A percentile compares a stretch with the other conserved stretches of the same genome.
Evolutionary conservation across 306 rosid genomes (phyloP).

Genomic region (Castanea sativa): DNA sequence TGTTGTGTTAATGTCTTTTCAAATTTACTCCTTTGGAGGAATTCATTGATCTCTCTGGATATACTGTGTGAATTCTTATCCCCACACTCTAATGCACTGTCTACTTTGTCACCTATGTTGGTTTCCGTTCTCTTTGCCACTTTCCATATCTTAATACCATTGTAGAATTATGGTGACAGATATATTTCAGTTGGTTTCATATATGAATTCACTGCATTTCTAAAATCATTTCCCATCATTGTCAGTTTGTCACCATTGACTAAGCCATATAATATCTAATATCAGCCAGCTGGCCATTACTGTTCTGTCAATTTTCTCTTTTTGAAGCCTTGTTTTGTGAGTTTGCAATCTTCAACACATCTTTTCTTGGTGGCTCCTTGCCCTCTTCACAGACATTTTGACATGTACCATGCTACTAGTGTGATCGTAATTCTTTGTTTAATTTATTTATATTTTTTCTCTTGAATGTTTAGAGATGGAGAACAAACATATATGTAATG

Average conservation of each 20-base stretch:
- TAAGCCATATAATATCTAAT: neutral
- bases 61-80: neutral
- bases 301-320: neutral
- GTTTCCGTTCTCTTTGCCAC: neutral
- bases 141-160: neutral
- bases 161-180: neutral
- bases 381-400: too few species aligned
- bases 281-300: neutral
- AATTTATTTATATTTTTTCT: too few species aligned
- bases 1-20: neutral
- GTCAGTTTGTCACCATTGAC: neutral
- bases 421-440: too few species aligned
- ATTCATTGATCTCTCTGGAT: neutral
- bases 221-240: neutral
- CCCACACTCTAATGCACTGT: neutral
- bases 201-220: neutral
- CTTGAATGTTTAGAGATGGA: too few species aligned
- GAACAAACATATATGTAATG: too few species aligned
- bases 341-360: neutral
- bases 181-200: neutral
- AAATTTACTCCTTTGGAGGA: neutral
- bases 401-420: too few species aligned
- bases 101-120: neutral
- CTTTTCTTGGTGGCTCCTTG: too few species aligned
- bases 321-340: neutral